Percentiles rank a stretch among this genome's conserved stretches.
Conservation (phyloP, 352 stramenopile genomes). For the Globisporangium paroecandrum region DNA sequence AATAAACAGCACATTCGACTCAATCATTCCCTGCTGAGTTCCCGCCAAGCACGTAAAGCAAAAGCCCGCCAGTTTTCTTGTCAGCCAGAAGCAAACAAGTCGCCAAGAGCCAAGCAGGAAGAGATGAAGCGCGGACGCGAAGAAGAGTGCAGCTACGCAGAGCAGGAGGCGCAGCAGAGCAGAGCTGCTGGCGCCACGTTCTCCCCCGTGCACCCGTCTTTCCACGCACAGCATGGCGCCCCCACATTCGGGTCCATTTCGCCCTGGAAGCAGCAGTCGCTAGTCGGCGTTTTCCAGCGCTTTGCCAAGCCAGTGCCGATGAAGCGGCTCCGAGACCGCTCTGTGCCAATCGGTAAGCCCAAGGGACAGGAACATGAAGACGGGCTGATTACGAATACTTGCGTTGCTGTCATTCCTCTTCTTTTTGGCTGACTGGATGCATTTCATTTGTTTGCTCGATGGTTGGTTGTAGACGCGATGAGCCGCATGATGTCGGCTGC, state of each 20-base stretch:
- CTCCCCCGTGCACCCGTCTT: constrained; percentile 14
- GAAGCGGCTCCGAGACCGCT: constrained; percentile 70
- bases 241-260: constrained; percentile 34
- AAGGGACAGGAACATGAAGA: not conserved
- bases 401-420: not conserved
- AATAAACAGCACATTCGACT: not conserved
- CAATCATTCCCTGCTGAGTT: not conserved
- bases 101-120: not conserved
- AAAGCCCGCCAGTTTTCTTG: not conserved
- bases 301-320: constrained; percentile 18
- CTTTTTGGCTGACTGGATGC: constrained; percentile 3
- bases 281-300: constrained; percentile 4
- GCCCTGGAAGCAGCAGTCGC: constrained; percentile 45
- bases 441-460: not conserved
- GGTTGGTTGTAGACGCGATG: constrained; percentile 46
- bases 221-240: constrained; percentile 15
- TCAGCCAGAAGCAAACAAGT: not conserved
- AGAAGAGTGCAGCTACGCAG: constrained; percentile 9
- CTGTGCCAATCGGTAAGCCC: constrained; percentile 57
- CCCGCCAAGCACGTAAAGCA: not conserved
- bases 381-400: not conserved
- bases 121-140: constrained; percentile 23
- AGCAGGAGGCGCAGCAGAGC: constrained; percentile 20
- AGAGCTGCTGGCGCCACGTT: constrained; percentile 7
- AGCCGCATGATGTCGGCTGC: constrained; percentile 76